phyloP scores from a whole-genome alignment of 2,329 filamentous ascomycete species.

The Didymosphaeria variabile region DNA sequence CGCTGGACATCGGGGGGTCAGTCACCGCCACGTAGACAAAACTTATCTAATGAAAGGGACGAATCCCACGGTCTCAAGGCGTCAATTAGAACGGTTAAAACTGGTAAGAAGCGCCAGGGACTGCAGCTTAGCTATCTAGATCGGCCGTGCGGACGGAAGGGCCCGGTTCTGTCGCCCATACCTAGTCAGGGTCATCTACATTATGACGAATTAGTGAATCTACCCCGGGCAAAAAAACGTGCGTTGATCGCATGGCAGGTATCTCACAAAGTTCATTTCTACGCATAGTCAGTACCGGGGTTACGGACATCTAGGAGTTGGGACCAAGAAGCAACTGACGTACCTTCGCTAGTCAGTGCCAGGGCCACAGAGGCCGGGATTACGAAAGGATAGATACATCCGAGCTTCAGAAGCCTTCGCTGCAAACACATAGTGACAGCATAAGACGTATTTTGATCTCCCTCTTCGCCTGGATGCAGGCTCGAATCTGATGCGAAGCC shows the following conservation, averaged over 20 bases:
- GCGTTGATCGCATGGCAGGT: background rate
- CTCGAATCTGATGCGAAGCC: too few species aligned
- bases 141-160: background rate
- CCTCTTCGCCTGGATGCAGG: too few species aligned
- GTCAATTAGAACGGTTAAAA: background rate
- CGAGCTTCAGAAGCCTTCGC: too few species aligned
- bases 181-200: background rate
- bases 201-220: background rate
- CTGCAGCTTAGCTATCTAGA: background rate
- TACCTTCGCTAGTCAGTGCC: too few species aligned
- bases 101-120: background rate
- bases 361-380: too few species aligned
- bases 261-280: too few species aligned
- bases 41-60: background rate
- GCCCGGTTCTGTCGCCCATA: background rate
- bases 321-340: too few species aligned
- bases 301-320: too few species aligned
- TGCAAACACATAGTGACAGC: too few species aligned
- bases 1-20: background rate
- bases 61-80: background rate
- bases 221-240: background rate
- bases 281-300: too few species aligned
- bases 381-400: too few species aligned
- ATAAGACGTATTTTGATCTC: too few species aligned
- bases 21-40: background rate